Evolutionary conservation across 805 yeast genomes (phyloP).

Genomic region (Ogataea glucozyma): DNA sequence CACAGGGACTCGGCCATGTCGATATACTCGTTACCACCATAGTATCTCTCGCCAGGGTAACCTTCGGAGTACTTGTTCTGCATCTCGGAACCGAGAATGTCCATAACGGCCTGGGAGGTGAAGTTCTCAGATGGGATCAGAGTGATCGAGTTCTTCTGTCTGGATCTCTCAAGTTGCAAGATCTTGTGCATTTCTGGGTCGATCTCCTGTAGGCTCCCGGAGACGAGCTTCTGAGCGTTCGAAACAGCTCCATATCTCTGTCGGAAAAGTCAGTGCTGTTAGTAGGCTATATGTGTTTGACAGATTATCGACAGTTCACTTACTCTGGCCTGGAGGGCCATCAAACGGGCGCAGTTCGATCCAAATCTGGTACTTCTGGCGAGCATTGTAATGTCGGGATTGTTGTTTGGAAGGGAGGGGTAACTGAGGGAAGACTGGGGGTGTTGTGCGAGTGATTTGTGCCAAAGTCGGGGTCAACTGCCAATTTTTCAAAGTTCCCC

Average conservation of each 20-base stretch:
- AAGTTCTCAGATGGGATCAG: conserved; percentile 95
- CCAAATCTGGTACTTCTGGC: conserved; percentile 3
- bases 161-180: conserved; percentile 69
- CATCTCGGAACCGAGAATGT: conserved; percentile 93
- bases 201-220: conserved; percentile 62
- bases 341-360: conserved; percentile 1
- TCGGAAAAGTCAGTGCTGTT: neutral
- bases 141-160: conserved; percentile 91
- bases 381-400: conserved; percentile 1
- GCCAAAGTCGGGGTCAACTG: too few relatives aligned
- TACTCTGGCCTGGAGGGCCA: conserved; percentile 19
- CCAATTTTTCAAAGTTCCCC: conserved; percentile 1
- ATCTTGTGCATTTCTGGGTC: conserved; percentile 88
- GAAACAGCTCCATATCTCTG: conserved; percentile 5
- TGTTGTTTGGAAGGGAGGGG: neutral
- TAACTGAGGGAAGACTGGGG: too few relatives aligned
- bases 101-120: conserved; percentile 94
- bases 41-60: conserved; percentile 96
- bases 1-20: conserved; percentile 89
- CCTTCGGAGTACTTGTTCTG: conserved; percentile 98
- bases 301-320: conserved; percentile 10
- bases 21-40: conserved; percentile 96
- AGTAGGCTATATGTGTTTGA: neutral
- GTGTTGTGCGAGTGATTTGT: too few relatives aligned
- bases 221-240: conserved; percentile 50